Conservation (phyloP, 2,329 filamentous ascomycete species). For the Parasarocladium wereldwijsianum region DNA sequence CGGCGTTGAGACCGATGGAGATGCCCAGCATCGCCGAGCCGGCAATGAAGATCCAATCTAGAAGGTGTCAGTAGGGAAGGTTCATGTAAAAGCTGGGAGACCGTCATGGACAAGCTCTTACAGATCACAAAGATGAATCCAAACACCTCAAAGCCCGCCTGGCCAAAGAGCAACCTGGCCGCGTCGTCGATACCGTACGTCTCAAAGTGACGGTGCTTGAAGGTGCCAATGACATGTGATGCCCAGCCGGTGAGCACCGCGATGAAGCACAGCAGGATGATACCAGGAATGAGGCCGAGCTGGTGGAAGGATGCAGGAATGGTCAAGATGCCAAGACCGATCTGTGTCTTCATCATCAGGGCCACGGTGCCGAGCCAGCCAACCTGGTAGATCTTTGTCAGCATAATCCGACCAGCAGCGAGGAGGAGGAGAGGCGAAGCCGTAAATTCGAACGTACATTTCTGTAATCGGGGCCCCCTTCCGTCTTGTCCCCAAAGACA, state of each 20-base stretch:
- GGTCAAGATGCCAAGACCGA: conserved; percentile 31
- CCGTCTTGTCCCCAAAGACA: no score
- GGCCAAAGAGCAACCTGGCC: conserved; percentile 32
- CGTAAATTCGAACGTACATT: no score
- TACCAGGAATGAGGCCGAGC: conserved; percentile 31
- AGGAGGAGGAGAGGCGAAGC: no score
- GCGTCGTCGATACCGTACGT: conserved; percentile 40
- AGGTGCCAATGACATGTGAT: conserved; percentile 31
- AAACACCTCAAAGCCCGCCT: conserved; percentile 26
- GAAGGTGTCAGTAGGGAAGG: background rate
- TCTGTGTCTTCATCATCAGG: conserved; percentile 30
- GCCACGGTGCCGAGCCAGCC: conserved; percentile 26
- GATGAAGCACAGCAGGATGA: conserved; percentile 25
- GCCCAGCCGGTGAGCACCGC: conserved; percentile 31
- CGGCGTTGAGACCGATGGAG: conserved; percentile 24
- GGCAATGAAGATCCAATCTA: conserved; percentile 11
- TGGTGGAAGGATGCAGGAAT: conserved; percentile 29
- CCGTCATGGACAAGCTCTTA: conserved; percentile 6
- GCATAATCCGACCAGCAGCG: no score
- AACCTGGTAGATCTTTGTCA: no score
- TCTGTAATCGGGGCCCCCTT: no score
- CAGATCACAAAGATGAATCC: conserved; percentile 20
- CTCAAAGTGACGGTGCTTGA: conserved; percentile 33
- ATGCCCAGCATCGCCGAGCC: conserved; percentile 25
- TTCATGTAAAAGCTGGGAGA: no score